phyloP scores from a whole-genome alignment of 2,329 filamentous ascomycete species.

The Hypoxylon sp. region DNA sequence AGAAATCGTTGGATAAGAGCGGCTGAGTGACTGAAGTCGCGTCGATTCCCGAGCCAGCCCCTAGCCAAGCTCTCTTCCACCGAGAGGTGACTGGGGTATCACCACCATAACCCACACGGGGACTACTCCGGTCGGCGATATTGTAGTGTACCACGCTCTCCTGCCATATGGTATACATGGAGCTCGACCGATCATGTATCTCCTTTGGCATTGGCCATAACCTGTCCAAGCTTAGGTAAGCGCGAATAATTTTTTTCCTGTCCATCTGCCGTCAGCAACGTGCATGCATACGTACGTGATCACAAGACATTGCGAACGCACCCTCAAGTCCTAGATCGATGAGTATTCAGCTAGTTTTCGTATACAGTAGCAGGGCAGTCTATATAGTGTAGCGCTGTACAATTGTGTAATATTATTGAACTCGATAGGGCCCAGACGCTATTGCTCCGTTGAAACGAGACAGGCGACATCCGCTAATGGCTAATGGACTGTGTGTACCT shows the following conservation, averaged over 20 bases:
- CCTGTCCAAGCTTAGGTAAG: conserved; percentile 36
- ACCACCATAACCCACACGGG: conserved; percentile 5
- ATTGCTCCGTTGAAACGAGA: conserved; percentile 30
- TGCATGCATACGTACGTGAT: conserved; percentile 40
- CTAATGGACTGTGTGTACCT: conserved; percentile 15
- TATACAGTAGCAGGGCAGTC: conserved; percentile 6
- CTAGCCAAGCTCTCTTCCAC: neutral
- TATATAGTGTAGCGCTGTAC: conserved; percentile 28
- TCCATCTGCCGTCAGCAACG: conserved; percentile 36
- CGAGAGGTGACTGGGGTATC: conserved; percentile 3
- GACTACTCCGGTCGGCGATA: conserved; percentile 16
- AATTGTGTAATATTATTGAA: conserved; percentile 20
- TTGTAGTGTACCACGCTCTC: conserved; percentile 17
- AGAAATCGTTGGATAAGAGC: neutral
- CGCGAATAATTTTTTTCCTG: conserved; percentile 14
- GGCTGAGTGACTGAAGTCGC: neutral
- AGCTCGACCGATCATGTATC: conserved; percentile 14
- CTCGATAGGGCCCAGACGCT: conserved; percentile 20
- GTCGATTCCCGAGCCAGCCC: neutral
- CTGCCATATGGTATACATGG: conserved; percentile 10
- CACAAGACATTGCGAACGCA: conserved; percentile 38
- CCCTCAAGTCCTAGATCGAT: conserved; percentile 26
- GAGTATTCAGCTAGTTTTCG: conserved; percentile 9
- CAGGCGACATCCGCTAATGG: conserved; percentile 26
- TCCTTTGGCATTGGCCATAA: conserved; percentile 13